Evolutionary conservation across 139 green algal genomes (phyloP).

Genomic region (Klebsormidium nitens): DNA sequence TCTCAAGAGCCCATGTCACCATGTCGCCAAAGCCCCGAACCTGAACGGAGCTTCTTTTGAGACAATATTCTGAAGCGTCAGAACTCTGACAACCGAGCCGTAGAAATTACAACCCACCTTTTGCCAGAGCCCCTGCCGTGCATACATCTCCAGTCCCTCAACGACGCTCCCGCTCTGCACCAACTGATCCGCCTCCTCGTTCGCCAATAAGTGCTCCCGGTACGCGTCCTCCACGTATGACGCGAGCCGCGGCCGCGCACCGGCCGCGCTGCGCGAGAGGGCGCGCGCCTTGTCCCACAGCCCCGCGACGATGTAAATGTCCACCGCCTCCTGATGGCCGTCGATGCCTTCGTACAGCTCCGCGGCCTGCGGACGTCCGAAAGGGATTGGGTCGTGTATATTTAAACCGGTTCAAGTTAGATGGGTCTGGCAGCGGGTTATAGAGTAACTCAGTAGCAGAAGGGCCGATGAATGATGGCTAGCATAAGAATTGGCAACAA

Average conservation of each 20-base stretch:
- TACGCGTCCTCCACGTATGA: conserved; percentile 62
- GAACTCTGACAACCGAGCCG: too few species aligned
- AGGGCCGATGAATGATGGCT: too few species aligned
- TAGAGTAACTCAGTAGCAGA: too few species aligned
- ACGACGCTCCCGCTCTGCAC: conserved; percentile 35
- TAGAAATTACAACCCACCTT: conserved; percentile 8
- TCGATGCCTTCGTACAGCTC: conserved; percentile 61
- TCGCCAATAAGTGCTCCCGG: conserved; percentile 45
- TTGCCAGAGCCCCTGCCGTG: conserved; percentile 57
- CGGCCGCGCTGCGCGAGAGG: conserved; percentile 33
- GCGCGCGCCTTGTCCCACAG: conserved; percentile 57
- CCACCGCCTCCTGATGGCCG: conserved; percentile 43
- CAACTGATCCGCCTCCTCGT: conserved; percentile 50
- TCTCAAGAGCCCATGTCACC: too few species aligned
- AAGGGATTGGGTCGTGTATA: too few species aligned
- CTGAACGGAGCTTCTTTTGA: too few species aligned
- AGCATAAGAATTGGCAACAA: too few species aligned
- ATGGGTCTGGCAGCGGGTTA: too few species aligned
- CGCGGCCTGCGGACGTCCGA: conserved; percentile 47
- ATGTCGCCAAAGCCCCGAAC: too few species aligned
- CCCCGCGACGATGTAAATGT: conserved; percentile 45
- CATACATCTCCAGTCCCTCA: conserved; percentile 57
- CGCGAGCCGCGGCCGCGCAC: conserved; percentile 30
- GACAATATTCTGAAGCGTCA: too few species aligned
- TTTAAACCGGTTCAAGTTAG: too few species aligned